phyloP scores from a whole-genome alignment of 306 rosid genomes.

The Pyrus bretschneideri region DNA sequence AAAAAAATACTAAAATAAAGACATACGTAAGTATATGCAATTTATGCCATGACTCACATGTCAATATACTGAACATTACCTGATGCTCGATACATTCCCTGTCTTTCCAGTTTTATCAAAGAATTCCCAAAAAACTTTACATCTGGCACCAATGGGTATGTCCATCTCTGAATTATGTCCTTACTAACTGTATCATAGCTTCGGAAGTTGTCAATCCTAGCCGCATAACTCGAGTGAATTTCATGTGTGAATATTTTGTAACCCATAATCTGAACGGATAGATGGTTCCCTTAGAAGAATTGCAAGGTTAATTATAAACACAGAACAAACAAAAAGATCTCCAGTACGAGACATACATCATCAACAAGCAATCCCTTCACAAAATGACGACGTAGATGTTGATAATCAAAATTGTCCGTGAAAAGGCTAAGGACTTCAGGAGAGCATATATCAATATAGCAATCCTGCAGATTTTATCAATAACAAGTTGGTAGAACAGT shows the following conservation, averaged over 20 bases:
- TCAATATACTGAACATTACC: slow-evolving; percentile 41
- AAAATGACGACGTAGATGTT: slow-evolving; percentile 95
- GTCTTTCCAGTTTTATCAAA: slow-evolving; percentile 69
- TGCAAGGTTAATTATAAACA: slow-evolving; percentile 9
- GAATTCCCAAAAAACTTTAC: slow-evolving; percentile 66
- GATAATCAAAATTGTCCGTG: slow-evolving; percentile 96
- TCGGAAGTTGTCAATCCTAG: slow-evolving; percentile 92
- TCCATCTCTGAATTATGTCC: slow-evolving; percentile 98
- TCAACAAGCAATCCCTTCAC: slow-evolving; percentile 94
- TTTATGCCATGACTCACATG: background rate
- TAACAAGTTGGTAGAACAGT: background rate
- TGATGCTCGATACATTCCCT: slow-evolving; percentile 83
- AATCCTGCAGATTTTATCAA: slow-evolving; percentile 65
- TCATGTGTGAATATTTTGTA: slow-evolving; percentile 91
- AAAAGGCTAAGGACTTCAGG: slow-evolving; percentile 96
- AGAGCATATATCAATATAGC: slow-evolving; percentile 89
- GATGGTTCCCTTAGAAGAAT: slow-evolving; percentile 20
- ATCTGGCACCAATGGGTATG: slow-evolving; percentile 95
- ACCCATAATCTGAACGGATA: slow-evolving; percentile 79
- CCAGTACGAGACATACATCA: slow-evolving; percentile 52
- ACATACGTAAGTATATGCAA: background rate
- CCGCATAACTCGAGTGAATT: slow-evolving; percentile 87
- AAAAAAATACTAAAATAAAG: background rate
- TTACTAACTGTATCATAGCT: slow-evolving; percentile 91
- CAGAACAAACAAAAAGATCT: slow-evolving; percentile 6